These are phyloP conservation scores for Metschnikowia koreensis DNA, from an alignment of 805 yeast genomes.

Conservation along the genomic window DNA sequence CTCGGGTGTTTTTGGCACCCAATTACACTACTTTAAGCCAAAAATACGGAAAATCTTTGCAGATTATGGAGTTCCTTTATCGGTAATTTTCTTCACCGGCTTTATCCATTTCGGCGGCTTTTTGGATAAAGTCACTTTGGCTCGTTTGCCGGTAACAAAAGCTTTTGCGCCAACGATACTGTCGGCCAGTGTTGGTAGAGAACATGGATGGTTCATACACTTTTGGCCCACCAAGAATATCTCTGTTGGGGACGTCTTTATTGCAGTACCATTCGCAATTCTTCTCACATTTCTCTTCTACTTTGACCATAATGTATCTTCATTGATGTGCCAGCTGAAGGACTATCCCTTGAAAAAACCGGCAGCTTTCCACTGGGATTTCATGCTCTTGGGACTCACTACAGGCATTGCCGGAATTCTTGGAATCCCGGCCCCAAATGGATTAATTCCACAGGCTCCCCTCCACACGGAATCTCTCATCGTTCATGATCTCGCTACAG, in stretches of 20 bases:
- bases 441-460: constrained; percentile 96
- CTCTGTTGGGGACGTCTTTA: constrained; percentile 70
- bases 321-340: constrained; percentile 85
- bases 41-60: constrained; percentile 64
- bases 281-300: constrained; percentile 81
- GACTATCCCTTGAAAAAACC: constrained; percentile 83
- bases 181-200: constrained; percentile 30
- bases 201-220: constrained; percentile 73
- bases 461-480: constrained; percentile 79
- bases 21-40: constrained; percentile 60
- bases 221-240: constrained; percentile 63
- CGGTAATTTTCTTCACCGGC: constrained; percentile 88
- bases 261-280: constrained; percentile 91
- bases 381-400: constrained; percentile 75
- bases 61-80: constrained; percentile 83
- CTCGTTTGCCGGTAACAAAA: constrained; percentile 63
- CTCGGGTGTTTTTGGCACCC: constrained; percentile 53
- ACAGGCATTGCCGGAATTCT: constrained; percentile 85
- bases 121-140: constrained; percentile 54
- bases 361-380: constrained; percentile 90
- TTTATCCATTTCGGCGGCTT: constrained; percentile 89
- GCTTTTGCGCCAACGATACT: constrained; percentile 70
- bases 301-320: constrained; percentile 93
- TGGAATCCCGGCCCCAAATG: constrained; percentile 96
- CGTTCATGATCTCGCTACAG: constrained; percentile 44